These are phyloP conservation scores for Linnemannia hyalina DNA, from an alignment of 192 early-diverging fungal genomes.

Conservation along the genomic window DNA sequence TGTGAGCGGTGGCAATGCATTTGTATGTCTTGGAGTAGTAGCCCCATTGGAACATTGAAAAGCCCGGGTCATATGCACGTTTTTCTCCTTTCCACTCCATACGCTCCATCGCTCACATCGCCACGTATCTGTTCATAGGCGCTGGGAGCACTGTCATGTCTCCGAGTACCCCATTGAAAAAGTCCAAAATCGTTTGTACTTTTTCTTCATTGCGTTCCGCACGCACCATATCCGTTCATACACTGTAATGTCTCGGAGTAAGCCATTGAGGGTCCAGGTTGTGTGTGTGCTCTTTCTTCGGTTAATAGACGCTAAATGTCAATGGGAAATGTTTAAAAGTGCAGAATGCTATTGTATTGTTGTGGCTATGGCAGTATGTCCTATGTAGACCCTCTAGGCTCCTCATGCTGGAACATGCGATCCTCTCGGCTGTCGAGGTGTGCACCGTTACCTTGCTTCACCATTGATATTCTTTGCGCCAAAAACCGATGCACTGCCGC, in stretches of 20 bases:
- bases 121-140: too few relatives aligned
- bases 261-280: neutral
- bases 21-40: too few relatives aligned
- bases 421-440: conserved; percentile 8
- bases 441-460: neutral
- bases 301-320: neutral
- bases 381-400: conserved; percentile 11
- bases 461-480: conserved; percentile 21
- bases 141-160: too few relatives aligned
- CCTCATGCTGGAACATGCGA: conserved; percentile 9
- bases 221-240: neutral
- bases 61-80: too few relatives aligned
- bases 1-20: too few relatives aligned
- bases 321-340: conserved; percentile 11
- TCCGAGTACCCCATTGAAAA: too few relatives aligned
- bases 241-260: neutral
- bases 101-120: too few relatives aligned
- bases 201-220: too few relatives aligned
- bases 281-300: neutral
- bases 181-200: too few relatives aligned
- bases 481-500: neutral
- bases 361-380: conserved; percentile 7
- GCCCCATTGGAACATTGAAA: too few relatives aligned
- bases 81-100: too few relatives aligned
- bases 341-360: conserved; percentile 18